Percentiles rank a stretch among this genome's conserved stretches.
phyloP scores from a whole-genome alignment of 2,329 filamentous ascomycete genomes.

The Phialocephala sp. region DNA sequence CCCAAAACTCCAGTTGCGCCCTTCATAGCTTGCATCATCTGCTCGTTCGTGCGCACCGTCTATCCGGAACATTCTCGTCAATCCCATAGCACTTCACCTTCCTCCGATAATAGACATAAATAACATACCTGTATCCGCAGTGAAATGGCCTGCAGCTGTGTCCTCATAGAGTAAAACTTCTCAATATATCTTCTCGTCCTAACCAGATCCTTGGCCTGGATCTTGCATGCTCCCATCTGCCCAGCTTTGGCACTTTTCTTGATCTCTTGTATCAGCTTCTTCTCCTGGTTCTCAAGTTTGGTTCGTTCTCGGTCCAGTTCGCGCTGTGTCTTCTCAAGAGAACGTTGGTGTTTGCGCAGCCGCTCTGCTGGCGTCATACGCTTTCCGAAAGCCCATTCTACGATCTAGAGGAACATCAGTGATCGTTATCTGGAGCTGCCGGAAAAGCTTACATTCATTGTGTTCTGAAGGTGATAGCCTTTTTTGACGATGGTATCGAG shows the following conservation, averaged over 20 bases:
- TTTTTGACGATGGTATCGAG: background rate
- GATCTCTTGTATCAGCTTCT: conserved; percentile 94
- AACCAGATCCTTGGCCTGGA: conserved; percentile 96
- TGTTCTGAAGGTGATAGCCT: conserved; percentile 15
- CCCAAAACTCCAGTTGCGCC: conserved; percentile 90
- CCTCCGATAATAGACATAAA: conserved; percentile 9
- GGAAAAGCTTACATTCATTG: conserved; percentile 59
- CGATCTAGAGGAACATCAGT: conserved; percentile 63
- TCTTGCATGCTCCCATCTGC: conserved; percentile 97
- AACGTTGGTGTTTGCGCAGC: conserved; percentile 91
- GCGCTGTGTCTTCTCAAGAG: conserved; percentile 95
- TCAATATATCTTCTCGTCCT: conserved; percentile 93
- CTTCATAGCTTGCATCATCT: conserved; percentile 99
- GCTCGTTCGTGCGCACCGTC: conserved; percentile 97
- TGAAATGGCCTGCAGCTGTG: conserved; percentile 94
- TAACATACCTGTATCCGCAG: conserved; percentile 81
- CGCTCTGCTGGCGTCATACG: conserved; percentile 96
- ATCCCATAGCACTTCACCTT: background rate
- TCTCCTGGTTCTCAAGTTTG: conserved; percentile 98
- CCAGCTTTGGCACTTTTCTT: conserved; percentile 98
- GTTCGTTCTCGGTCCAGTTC: conserved; percentile 94
- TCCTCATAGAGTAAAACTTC: conserved; percentile 98
- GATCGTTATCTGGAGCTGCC: background rate
- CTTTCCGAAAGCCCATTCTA: conserved; percentile 99
- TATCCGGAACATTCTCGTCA: conserved; percentile 45